A percentile compares a stretch with the other conserved stretches of the same genome.
These are phyloP conservation scores for Umbelopsis sp. DNA, from an alignment of 192 early-diverging fungal genomes.

Conservation along the genomic window DNA sequence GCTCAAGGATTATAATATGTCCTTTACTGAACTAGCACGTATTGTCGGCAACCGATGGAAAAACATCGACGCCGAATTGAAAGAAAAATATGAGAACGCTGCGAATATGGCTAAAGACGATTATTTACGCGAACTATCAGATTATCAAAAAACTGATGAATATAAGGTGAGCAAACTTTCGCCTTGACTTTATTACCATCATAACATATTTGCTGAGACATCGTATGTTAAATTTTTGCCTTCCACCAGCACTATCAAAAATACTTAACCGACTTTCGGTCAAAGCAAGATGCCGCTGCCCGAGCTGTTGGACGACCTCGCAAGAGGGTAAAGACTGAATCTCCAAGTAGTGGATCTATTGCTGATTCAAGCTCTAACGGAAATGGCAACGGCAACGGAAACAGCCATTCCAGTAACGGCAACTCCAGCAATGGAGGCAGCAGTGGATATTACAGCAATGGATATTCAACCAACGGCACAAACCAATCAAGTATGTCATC, in stretches of 20 bases:
- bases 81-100: slow-evolving; percentile 36
- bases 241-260: slow-evolving; percentile 39
- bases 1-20: slow-evolving; percentile 37
- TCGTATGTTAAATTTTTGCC: background rate
- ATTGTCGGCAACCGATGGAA: slow-evolving; percentile 54
- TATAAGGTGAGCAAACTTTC: slow-evolving; percentile 28
- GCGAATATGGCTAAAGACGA: slow-evolving; percentile 36
- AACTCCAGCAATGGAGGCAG: slow-evolving; percentile 20
- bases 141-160: slow-evolving; percentile 44
- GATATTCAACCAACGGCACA: background rate
- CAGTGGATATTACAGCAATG: slow-evolving; percentile 14
- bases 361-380: slow-evolving; percentile 40
- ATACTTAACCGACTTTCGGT: slow-evolving; percentile 43
- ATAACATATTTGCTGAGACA: too few relatives aligned
- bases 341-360: slow-evolving; percentile 29
- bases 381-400: slow-evolving; percentile 30
- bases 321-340: slow-evolving; percentile 25
- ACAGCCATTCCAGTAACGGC: slow-evolving; percentile 23
- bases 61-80: slow-evolving; percentile 30
- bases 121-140: slow-evolving; percentile 28
- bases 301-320: slow-evolving; percentile 18
- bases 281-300: slow-evolving; percentile 41
- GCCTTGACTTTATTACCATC: background rate
- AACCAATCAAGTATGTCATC: background rate
- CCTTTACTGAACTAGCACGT: slow-evolving; percentile 49